Evolutionary conservation across 2,329 filamentous ascomycete species (phyloP), one percentile per base, ranked within the genome.

Genomic region (Aureobasidium sp.): DNA sequence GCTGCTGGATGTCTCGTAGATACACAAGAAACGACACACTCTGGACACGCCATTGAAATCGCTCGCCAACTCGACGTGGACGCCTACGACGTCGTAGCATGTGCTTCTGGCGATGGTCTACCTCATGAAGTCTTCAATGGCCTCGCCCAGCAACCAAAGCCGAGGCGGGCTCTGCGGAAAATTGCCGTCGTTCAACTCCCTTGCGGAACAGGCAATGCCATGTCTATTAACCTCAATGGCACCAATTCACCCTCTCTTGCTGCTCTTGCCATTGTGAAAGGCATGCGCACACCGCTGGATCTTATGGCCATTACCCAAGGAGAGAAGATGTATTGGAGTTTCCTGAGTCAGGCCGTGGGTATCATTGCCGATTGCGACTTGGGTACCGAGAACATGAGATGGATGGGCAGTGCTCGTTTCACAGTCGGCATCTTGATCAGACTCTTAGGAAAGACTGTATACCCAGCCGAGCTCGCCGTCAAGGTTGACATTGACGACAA

Each of bases 61-160:
- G 86, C 86, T 11, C 81, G 89, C 70, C 81, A 85, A 45, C 75
- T 96, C 53, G 89, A 97, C 70, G 81, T 94, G 32, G 83, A 91
- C 52, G 83, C 81, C 2, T 96, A 86, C 73, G 94, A 99, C 75
- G 87, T 91, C 9, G 83, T 97, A 15, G 86, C 93, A 30, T 90
- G 90, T 65, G 94, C 91, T 71, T 97, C 93, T 0, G 94, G 94
- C 5, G 94, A 99, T 69, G 94, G 94, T 10, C 80, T 96, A 42
- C 88, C 91, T 0, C 88, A 96, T 72, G 94, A 99, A 74, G 88
- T 96, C 9, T 96, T 97, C 78, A 97, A 99, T 71, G 94, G 94
- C 0, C 77, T 99, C 36, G 91, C 84, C 15, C 87, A 85, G 74
- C 86, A 91, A 42, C 71, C 81, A 5, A 89, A 97, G 74, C 91